Evolutionary conservation across 2,329 filamentous ascomycete species (phyloP).

Genomic region (Ophiosphaerella korrae): DNA sequence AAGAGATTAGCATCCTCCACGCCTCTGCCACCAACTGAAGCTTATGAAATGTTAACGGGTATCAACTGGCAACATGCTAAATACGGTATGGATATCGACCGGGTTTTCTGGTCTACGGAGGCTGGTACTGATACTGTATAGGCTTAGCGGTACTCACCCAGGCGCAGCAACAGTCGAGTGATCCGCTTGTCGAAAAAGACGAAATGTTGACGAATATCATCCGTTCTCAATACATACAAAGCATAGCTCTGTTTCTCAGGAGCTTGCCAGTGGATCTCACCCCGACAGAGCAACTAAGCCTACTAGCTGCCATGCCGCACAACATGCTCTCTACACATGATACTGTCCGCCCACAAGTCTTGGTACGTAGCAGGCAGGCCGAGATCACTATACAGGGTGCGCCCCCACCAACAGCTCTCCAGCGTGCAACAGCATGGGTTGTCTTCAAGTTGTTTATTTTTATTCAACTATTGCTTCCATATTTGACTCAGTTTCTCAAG

Average conservation of each 20-base stretch:
- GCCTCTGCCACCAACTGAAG: slow-evolving; percentile 20
- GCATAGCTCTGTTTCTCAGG: slow-evolving; percentile 67
- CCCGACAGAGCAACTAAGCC: slow-evolving; percentile 58
- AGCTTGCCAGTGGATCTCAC: slow-evolving; percentile 65
- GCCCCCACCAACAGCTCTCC: slow-evolving; percentile 57
- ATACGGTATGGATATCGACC: slow-evolving; percentile 47
- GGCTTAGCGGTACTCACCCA: slow-evolving; percentile 55
- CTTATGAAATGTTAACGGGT: slow-evolving; percentile 43
- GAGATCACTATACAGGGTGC: background rate
- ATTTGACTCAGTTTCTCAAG: slow-evolving; percentile 60
- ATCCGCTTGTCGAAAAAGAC: slow-evolving; percentile 28
- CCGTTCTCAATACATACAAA: slow-evolving; percentile 68
- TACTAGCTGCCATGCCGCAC: slow-evolving; percentile 59
- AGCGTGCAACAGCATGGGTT: slow-evolving; percentile 61
- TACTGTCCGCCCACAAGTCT: slow-evolving; percentile 12
- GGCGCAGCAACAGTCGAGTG: slow-evolving; percentile 53
- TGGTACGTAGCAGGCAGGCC: background rate
- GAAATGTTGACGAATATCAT: slow-evolving; percentile 54
- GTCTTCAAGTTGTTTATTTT: slow-evolving; percentile 66
- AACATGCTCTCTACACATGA: slow-evolving; percentile 19
- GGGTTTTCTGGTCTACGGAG: background rate
- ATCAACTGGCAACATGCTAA: slow-evolving; percentile 60
- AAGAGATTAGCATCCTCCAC: slow-evolving; percentile 22
- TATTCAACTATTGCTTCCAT: slow-evolving; percentile 65
- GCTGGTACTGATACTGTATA: slow-evolving; percentile 25